A percentile compares a stretch with the other conserved stretches of the same genome.
Evolutionary conservation across 164 flowering plant genomes (phyloP).

Genomic region (Tetracentron sinense): DNA sequence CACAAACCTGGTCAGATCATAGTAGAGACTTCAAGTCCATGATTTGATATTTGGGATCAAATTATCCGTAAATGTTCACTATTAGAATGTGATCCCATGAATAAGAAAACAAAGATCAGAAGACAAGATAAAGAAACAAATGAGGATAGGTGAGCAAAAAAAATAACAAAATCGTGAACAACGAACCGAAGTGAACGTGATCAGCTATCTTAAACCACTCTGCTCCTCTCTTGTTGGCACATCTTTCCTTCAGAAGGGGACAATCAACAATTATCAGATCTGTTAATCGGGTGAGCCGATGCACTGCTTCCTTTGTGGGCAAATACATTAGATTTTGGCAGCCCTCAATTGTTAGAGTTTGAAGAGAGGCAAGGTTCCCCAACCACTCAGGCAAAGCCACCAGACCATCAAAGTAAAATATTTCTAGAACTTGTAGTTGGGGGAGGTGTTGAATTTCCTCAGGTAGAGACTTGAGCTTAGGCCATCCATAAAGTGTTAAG

Average conservation of each 20-base stretch:
- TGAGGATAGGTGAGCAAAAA: too few species aligned
- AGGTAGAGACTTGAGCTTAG: neutral
- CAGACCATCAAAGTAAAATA: neutral
- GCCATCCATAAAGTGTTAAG: neutral
- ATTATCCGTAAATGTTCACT: too few species aligned
- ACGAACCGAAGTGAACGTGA: neutral
- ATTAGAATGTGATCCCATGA: too few species aligned
- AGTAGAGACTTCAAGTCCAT: too few species aligned
- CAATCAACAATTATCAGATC: neutral
- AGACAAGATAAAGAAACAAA: too few species aligned
- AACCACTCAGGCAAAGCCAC: neutral
- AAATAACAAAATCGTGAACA: too few species aligned
- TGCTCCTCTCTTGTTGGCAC: neutral
- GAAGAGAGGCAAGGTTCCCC: neutral
- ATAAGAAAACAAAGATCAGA: too few species aligned
- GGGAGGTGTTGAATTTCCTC: neutral
- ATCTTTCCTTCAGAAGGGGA: neutral
- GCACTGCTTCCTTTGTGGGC: neutral
- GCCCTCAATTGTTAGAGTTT: neutral
- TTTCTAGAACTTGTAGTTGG: neutral
- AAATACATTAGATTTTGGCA: neutral
- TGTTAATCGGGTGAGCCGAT: neutral
- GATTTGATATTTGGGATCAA: too few species aligned
- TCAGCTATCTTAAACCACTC: neutral
- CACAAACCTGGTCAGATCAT: too few species aligned